Evolutionary conservation across 345 rosid genomes (phyloP), one percentile per base, ranked within the genome.

Genomic region (Bruguiera parviflora): DNA sequence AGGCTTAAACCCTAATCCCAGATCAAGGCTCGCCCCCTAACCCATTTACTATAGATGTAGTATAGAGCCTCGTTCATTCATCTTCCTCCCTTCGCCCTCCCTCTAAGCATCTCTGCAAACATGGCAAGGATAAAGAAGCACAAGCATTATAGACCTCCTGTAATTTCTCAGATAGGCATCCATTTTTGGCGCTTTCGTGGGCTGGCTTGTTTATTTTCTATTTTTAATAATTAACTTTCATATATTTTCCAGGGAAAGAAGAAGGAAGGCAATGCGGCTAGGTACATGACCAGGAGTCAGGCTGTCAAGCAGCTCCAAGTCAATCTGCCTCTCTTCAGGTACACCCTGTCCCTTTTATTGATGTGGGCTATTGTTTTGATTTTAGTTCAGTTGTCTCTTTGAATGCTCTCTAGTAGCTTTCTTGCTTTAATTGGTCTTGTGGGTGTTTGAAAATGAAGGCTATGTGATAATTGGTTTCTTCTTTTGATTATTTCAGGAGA

Each of bases 241-340:
- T 43, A 18, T 3, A 43, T 56, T 5, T 73, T 69, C 1, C 80
- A 95, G 99, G 99, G 99, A 13, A 95, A 95, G 87, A 95, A 87
- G 78, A 95, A 84, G 85, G 98, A 92, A 82, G 99, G 99, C 61
- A 92, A 92, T 77, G 96, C 88, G 22, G 91, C 97, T 29, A 82
- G 86, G 79, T 92, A 88, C 77, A 70, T 87, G 79, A 89, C 98
- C 69, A 85, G 99, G 88, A 82, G 96, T 22, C 96, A 92, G 76
- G 94, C 96, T 18, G 80, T 86, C 66, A 88, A 88, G 79, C 82
- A 73, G 60, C 99, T 95, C 59, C 97, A 95, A 85, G 92, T 91
- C 55, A 82, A 69, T 53, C 85, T 88, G 6, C 75, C 75, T 47
- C 81, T 85, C 24, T 90, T 95, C 88, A 84, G 99, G 99, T 92